Evolutionary conservation across 192 early-diverging fungal species (phyloP), one percentile per base, ranked within the genome.

Genomic region (Dissophora ornata): DNA sequence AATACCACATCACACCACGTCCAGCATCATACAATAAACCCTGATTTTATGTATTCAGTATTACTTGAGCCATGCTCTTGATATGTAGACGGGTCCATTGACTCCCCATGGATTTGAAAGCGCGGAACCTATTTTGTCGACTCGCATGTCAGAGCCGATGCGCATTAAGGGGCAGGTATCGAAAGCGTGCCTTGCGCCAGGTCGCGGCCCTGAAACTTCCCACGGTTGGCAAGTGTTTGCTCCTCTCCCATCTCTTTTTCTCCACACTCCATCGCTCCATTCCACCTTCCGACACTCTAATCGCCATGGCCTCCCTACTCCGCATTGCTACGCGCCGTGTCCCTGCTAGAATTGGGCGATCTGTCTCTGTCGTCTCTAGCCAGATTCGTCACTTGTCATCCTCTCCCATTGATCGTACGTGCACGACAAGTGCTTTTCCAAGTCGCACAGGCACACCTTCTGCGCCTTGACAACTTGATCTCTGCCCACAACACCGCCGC

Each of bases 391-490:
- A 77, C 40, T 24, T 62, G 11, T 56, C 73, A 3, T 46, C 71
- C 11, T 58, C 69, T 9, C 69, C 69, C 22, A 32, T 73, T 26
- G 69, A 73, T 29, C 61, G 69, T 73, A 73, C n/a, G 69, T 40
- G n/a, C 6, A 16, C 2, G 2, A 29, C 11, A 9, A 21, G 18
- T 33, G 29, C 34, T 36, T 42, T 69, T 9, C 44, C 4, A n/a
- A 45, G 15, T 12, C 18, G 44, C 44, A 45, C 36, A 38, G 36
- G 12, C 36, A 38, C 12, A 12, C 44, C 2, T n/a, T 22, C 58
- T 22, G n/a, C n/a, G n/a, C n/a, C n/a, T 60, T 57, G 28, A 3
- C 11, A 3, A 4, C 12, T 30, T 29, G 18, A 16, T 9, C 13
- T 16, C 19, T 38, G 6, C 25, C 32, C 2, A 25, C 34, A 7